These are phyloP conservation scores for Silene latifolia DNA, from an alignment of 148 eudicot species.

Conservation along the genomic window DNA sequence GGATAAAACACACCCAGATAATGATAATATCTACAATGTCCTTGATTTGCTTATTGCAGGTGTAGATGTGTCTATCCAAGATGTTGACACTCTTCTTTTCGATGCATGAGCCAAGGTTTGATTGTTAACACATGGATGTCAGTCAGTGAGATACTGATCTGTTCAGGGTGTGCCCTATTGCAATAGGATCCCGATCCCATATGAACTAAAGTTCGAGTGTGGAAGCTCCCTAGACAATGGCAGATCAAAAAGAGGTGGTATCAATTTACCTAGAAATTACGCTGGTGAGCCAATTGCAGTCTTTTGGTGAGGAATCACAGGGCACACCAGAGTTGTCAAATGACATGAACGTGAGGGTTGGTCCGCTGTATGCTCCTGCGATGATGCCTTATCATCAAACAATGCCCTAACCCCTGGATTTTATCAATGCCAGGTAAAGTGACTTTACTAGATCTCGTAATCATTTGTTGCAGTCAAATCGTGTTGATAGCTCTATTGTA, in stretches of 20 bases:
- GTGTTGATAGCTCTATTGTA: too few species aligned
- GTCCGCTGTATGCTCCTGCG: constrained; percentile 24
- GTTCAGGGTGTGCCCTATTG: constrained; percentile 51
- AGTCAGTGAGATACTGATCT: too few species aligned
- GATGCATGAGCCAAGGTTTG: constrained; percentile 2
- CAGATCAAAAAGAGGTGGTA: constrained; percentile 23
- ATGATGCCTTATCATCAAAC: constrained; percentile 34
- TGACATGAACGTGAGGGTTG: constrained; percentile 27
- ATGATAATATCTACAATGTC: constrained; percentile 44
- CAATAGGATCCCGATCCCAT: constrained; percentile 51
- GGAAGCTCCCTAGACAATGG: constrained; percentile 22
- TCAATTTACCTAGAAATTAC: constrained; percentile 18
- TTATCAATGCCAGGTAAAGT: constrained; percentile 42
- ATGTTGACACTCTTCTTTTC: constrained; percentile 30
- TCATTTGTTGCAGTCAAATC: too few species aligned
- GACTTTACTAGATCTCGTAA: neutral
- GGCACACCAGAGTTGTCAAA: constrained; percentile 27
- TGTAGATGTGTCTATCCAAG: constrained; percentile 37
- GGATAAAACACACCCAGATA: constrained; percentile 53
- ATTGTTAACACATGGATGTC: neutral
- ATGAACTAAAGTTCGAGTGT: constrained; percentile 28
- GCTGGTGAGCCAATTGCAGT: constrained; percentile 28
- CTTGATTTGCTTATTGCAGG: constrained; percentile 48
- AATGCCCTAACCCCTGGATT: constrained; percentile 31
- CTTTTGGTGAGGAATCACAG: constrained; percentile 31